Evolutionary conservation across 1,139 yeast species (phyloP).

Genomic region (Yamadazyma buinensis): DNA sequence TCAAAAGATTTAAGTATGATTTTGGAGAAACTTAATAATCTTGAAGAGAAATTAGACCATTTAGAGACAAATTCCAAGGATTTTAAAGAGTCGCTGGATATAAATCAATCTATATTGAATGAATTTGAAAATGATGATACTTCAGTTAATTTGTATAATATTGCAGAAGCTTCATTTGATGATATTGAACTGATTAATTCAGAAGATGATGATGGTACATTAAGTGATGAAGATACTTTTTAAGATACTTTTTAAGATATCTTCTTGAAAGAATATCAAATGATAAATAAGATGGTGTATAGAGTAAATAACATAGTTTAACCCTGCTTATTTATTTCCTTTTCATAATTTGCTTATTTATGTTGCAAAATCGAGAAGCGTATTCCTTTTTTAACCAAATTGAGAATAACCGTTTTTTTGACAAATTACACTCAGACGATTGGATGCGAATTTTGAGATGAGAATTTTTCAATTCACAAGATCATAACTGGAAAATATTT

Average conservation of each 20-base stretch:
- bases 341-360: too few species aligned
- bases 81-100: conserved; percentile 1
- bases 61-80: conserved; percentile 5
- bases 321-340: too few species aligned
- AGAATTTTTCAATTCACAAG: too few species aligned
- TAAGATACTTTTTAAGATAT: too few species aligned
- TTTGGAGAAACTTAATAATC: conserved; percentile 10
- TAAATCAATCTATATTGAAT: conserved; percentile 11
- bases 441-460: conserved; percentile 4
- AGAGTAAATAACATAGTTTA: too few species aligned
- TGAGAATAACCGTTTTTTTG: not conserved
- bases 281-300: too few species aligned
- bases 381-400: conserved; percentile 1
- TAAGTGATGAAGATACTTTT: conserved; percentile 11
- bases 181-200: conserved; percentile 20
- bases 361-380: too few species aligned
- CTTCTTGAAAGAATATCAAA: too few species aligned
- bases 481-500: too few species aligned
- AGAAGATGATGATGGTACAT: conserved; percentile 8
- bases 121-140: conserved; percentile 13
- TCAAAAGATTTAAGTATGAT: conserved; percentile 9
- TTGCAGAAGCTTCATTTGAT: conserved; percentile 20
- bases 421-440: conserved; percentile 1
- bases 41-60: conserved; percentile 13
- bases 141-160: conserved; percentile 18